A percentile compares a stretch with the other conserved stretches of the same genome.
These are phyloP conservation scores for Magnolia kwangsiensis DNA, from an alignment of 164 flowering plant species.

Conservation along the genomic window DNA sequence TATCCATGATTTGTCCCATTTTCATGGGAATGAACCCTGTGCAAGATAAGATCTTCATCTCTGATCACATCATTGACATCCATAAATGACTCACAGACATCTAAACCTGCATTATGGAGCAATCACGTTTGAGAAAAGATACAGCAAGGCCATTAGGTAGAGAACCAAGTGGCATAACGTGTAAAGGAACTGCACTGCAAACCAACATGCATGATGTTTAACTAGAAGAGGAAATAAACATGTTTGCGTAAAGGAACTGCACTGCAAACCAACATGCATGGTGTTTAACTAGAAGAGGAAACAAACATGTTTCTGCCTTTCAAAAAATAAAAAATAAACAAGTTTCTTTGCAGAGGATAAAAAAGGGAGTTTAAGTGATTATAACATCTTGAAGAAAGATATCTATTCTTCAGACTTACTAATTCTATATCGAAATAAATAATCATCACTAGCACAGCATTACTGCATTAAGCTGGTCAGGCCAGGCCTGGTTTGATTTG, in stretches of 20 bases:
- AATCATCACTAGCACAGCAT: background rate
- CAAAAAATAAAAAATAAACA: background rate
- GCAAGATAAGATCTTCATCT: conserved; percentile 86
- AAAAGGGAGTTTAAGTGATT: background rate
- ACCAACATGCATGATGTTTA: background rate
- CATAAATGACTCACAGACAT: conserved; percentile 95
- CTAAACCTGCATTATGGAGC: conserved; percentile 60
- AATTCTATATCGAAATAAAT: background rate
- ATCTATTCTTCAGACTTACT: background rate
- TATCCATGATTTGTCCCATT: conserved; percentile 50
- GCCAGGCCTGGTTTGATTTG: background rate
- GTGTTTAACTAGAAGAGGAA: background rate
- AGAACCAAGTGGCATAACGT: background rate
- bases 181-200: background rate
- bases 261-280: background rate
- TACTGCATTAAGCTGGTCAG: background rate
- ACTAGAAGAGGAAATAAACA: too few species aligned
- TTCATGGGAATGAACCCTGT: conserved; percentile 41
- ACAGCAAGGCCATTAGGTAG: background rate
- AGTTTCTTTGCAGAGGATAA: background rate
- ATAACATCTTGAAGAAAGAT: background rate
- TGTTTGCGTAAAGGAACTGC: background rate
- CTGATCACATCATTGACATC: conserved; percentile 93
- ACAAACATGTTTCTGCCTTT: too few species aligned
- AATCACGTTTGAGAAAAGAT: background rate